phyloP scores from a whole-genome alignment of 2,329 filamentous ascomycete species.

The Ophiostoma angusticollis region DNA sequence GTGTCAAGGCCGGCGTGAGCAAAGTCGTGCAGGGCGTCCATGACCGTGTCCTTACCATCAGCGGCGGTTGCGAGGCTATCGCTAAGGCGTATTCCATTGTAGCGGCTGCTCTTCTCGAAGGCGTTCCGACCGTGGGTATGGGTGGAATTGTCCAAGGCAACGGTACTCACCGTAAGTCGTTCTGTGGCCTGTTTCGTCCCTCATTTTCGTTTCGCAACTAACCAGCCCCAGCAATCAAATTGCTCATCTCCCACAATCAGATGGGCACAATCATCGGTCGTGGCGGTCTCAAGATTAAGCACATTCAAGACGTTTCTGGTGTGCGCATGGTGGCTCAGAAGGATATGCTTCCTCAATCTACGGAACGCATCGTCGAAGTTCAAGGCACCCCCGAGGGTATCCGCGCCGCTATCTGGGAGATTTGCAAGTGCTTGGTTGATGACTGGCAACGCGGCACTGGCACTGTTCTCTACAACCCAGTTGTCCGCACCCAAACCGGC shows the following conservation, averaged over 20 bases:
- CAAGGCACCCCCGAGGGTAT: constrained; percentile 92
- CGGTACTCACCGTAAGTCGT: constrained; percentile 83
- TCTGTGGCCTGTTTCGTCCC: constrained; percentile 6
- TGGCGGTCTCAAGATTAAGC: constrained; percentile 96
- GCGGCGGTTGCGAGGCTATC: constrained; percentile 76
- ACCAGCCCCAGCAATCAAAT: constrained; percentile 62
- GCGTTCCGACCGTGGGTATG: constrained; percentile 92
- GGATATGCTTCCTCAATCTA: constrained; percentile 98
- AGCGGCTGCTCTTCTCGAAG: constrained; percentile 80
- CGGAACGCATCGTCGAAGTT: constrained; percentile 93
- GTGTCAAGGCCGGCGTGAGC: constrained; percentile 94
- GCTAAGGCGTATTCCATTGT: constrained; percentile 89
- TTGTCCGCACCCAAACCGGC: constrained; percentile 68
- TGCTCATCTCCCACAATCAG: constrained; percentile 98
- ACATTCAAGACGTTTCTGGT: constrained; percentile 92
- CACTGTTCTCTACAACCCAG: constrained; percentile 94
- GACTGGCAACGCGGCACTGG: constrained; percentile 96
- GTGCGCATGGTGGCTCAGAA: constrained; percentile 99
- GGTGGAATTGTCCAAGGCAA: constrained; percentile 76
- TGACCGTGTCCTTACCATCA: constrained; percentile 92
- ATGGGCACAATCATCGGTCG: constrained; percentile 99
- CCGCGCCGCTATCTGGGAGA: constrained; percentile 94
- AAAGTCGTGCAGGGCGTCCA: constrained; percentile 97
- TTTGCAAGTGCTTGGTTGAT: constrained; percentile 95
- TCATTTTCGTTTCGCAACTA: neutral